These are phyloP conservation scores for Aspergillus vadensis DNA, from an alignment of 2,329 filamentous ascomycete genomes.

Conservation along the genomic window DNA sequence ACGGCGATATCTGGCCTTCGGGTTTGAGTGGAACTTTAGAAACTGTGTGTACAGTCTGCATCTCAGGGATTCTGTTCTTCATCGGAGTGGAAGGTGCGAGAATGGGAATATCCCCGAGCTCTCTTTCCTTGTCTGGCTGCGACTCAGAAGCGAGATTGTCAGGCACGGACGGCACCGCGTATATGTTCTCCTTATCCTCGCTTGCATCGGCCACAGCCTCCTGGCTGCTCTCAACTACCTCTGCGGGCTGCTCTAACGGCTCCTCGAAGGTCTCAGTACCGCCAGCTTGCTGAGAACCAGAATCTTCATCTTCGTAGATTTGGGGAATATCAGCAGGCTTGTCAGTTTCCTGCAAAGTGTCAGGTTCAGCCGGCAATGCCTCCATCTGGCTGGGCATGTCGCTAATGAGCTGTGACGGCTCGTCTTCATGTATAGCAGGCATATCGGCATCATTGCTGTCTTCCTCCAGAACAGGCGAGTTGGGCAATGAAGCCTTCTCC, in stretches of 20 bases:
- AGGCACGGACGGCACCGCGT: not conserved
- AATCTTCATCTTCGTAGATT: constrained; percentile 27
- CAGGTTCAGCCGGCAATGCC: not conserved
- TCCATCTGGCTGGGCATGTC: too few species aligned
- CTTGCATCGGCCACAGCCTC: constrained; percentile 8
- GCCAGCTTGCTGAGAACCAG: not conserved
- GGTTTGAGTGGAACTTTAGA: constrained; percentile 76
- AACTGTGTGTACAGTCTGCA: constrained; percentile 67
- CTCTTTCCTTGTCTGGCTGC: constrained; percentile 29
- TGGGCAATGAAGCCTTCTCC: constrained; percentile 14
- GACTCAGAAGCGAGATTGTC: constrained; percentile 38
- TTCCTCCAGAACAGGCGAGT: constrained; percentile 7
- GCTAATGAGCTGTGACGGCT: not conserved
- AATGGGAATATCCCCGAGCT: constrained; percentile 26
- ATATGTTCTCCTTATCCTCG: not conserved
- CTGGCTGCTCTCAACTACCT: constrained; percentile 16
- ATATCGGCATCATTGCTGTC: constrained; percentile 12
- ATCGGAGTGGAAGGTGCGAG: constrained; percentile 58
- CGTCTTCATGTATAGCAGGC: constrained; percentile 29
- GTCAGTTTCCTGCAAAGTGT: constrained; percentile 8
- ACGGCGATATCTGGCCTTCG: constrained; percentile 55
- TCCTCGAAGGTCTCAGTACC: constrained; percentile 7
- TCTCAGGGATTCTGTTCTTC: constrained; percentile 48
- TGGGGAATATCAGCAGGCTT: constrained; percentile 12
- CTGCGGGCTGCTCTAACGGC: constrained; percentile 15